Evolutionary conservation across 441 rosid species (phyloP).

Genomic region (Adansonia madagascariensis): DNA sequence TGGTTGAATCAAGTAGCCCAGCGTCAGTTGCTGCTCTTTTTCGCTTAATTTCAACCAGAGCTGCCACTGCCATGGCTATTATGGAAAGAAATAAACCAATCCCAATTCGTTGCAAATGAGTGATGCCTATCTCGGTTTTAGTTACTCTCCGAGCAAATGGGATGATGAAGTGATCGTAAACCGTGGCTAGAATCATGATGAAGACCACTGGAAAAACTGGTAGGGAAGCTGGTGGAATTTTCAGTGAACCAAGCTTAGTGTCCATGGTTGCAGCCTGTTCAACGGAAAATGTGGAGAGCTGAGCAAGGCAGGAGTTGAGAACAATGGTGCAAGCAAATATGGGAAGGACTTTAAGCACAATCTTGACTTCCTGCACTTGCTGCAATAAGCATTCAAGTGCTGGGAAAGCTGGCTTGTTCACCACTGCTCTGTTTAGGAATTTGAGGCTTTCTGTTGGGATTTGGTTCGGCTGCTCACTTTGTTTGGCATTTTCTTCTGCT

Average conservation of each 20-base stretch:
- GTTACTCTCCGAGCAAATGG: constrained; percentile 68
- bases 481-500: constrained; percentile 27
- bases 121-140: constrained; percentile 77
- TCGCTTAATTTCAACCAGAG: constrained; percentile 74
- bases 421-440: constrained; percentile 62
- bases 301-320: constrained; percentile 93
- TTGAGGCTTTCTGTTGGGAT: constrained; percentile 45
- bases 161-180: constrained; percentile 71
- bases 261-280: constrained; percentile 82
- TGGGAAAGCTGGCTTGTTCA: constrained; percentile 46
- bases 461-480: constrained; percentile 27
- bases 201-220: constrained; percentile 77
- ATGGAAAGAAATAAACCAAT: constrained; percentile 71
- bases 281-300: constrained; percentile 82
- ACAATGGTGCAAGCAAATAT: constrained; percentile 82
- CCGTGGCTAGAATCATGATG: constrained; percentile 76
- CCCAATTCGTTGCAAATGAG: constrained; percentile 81
- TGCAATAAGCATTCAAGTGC: constrained; percentile 60
- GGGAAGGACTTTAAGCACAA: constrained; percentile 75
- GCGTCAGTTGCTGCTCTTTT: constrained; percentile 57
- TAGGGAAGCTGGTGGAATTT: constrained; percentile 82
- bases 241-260: constrained; percentile 62
- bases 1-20: constrained; percentile 46
- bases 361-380: constrained; percentile 80
- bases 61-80: constrained; percentile 82